Conservation (phyloP, 2,329 filamentous ascomycete species). For the Pleomassaria siparia region DNA sequence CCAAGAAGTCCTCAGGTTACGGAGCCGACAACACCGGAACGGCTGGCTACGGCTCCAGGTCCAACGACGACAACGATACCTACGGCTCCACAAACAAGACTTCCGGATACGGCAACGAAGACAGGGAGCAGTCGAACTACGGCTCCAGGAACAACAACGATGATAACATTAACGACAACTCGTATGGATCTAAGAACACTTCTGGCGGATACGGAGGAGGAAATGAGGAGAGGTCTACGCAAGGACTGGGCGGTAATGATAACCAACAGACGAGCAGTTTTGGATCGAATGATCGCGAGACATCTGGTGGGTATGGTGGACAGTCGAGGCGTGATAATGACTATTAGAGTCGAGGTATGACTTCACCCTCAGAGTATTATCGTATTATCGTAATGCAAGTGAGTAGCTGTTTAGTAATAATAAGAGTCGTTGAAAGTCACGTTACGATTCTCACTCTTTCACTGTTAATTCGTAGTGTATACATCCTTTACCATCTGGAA, state of each 20-base stretch:
- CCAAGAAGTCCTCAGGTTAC: slow-evolving; percentile 9
- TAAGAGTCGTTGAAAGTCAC: too few relatives aligned
- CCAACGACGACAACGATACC: slow-evolving; percentile 7
- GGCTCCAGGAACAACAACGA: slow-evolving; percentile 8
- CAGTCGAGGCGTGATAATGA: not conserved
- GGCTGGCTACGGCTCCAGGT: slow-evolving; percentile 6
- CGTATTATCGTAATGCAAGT: too few relatives aligned
- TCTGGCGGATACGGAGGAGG: not conserved
- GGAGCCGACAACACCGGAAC: slow-evolving; percentile 4
- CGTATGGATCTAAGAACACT: slow-evolving; percentile 1
- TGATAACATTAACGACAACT: not conserved
- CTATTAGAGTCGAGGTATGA: slow-evolving; percentile 1
- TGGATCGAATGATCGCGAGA: slow-evolving; percentile 6
- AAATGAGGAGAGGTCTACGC: not conserved
- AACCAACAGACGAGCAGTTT: slow-evolving; percentile 8
- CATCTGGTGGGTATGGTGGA: not conserved
- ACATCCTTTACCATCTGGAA: too few relatives aligned
- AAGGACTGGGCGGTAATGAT: not conserved
- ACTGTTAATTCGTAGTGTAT: too few relatives aligned
- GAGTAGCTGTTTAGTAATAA: not conserved
- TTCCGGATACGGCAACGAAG: slow-evolving; percentile 3
- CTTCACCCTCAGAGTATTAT: too few relatives aligned
- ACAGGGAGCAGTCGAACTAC: slow-evolving; percentile 6
- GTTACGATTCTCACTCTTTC: too few relatives aligned
- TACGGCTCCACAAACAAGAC: slow-evolving; percentile 11